phyloP scores from a whole-genome alignment of 2,329 filamentous ascomycete species.

The Penicillium sp. region DNA sequence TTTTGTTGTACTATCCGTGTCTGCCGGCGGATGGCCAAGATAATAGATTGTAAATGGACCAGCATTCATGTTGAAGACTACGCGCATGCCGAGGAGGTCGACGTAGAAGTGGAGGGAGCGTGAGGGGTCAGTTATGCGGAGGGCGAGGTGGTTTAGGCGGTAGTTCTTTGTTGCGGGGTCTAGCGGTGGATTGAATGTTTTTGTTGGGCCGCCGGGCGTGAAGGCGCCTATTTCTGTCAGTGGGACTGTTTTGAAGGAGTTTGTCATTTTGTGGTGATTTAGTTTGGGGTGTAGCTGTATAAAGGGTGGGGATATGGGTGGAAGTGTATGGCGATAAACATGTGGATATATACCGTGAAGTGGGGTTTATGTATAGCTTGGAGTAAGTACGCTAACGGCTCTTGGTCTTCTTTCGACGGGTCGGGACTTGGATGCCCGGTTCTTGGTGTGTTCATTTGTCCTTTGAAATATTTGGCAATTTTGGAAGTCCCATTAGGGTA shows the following conservation, averaged over 20 bases:
- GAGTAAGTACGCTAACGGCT: not conserved
- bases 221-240: constrained; percentile 29
- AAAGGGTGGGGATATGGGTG: not conserved
- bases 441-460: no score
- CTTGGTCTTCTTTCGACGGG: not conserved
- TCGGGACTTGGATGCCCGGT: no score
- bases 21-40: constrained; percentile 37
- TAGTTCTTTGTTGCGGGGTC: constrained; percentile 31
- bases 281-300: not conserved
- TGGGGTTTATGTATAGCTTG: not conserved
- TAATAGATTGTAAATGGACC: constrained; percentile 44
- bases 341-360: not conserved
- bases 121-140: constrained; percentile 37
- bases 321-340: not conserved
- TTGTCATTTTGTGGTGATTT: constrained; percentile 5
- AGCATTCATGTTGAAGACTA: constrained; percentile 41
- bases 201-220: constrained; percentile 32
- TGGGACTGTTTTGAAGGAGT: constrained; percentile 11
- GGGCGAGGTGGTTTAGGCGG: constrained; percentile 41
- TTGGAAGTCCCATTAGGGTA: not conserved
- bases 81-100: constrained; percentile 41
- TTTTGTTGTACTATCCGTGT: constrained; percentile 10
- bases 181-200: constrained; percentile 24
- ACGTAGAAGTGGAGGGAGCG: constrained; percentile 40
- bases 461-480: not conserved